These are phyloP conservation scores for Plantago ovata DNA, from an alignment of 257 asterid species.

Conservation along the genomic window DNA sequence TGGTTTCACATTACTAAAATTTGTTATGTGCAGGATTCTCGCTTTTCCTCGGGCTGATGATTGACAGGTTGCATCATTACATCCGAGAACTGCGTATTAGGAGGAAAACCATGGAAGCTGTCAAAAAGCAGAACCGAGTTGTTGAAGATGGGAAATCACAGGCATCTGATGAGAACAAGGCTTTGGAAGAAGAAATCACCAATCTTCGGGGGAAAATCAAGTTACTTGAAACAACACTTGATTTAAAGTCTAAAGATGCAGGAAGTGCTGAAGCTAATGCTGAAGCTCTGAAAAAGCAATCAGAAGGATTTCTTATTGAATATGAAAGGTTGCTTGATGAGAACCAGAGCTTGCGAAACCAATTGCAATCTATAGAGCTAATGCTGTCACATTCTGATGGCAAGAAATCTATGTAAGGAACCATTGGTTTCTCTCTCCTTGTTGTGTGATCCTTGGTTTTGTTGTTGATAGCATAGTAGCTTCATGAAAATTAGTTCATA, in stretches of 20 bases:
- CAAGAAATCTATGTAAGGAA: constrained; percentile 60
- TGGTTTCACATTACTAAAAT: constrained; percentile 1
- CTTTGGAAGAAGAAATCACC: constrained; percentile 53
- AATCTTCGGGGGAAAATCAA: constrained; percentile 38
- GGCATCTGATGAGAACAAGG: constrained; percentile 39
- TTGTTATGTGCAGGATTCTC: constrained; percentile 52
- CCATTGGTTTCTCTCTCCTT: constrained; percentile 13
- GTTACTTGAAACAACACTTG: constrained; percentile 54
- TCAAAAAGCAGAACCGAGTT: constrained; percentile 60
- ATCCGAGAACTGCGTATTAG: constrained; percentile 75
- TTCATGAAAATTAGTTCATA: constrained; percentile 13
- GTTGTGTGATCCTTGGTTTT: constrained; percentile 18
- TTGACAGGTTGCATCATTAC: constrained; percentile 80
- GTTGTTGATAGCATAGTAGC: constrained; percentile 13
- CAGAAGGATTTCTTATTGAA: constrained; percentile 86
- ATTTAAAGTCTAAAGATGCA: constrained; percentile 53
- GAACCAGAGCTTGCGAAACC: constrained; percentile 72
- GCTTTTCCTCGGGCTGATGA: constrained; percentile 77
- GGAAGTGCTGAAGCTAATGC: constrained; percentile 66
- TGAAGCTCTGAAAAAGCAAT: constrained; percentile 70
- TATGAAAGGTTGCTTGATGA: constrained; percentile 84
- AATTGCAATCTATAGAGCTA: constrained; percentile 66
- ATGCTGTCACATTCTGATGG: constrained; percentile 58
- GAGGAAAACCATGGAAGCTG: constrained; percentile 66
- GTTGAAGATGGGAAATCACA: constrained; percentile 50